Conservation (phyloP, 192 early-diverging fungal species). For the Haplosporangium gracile region DNA sequence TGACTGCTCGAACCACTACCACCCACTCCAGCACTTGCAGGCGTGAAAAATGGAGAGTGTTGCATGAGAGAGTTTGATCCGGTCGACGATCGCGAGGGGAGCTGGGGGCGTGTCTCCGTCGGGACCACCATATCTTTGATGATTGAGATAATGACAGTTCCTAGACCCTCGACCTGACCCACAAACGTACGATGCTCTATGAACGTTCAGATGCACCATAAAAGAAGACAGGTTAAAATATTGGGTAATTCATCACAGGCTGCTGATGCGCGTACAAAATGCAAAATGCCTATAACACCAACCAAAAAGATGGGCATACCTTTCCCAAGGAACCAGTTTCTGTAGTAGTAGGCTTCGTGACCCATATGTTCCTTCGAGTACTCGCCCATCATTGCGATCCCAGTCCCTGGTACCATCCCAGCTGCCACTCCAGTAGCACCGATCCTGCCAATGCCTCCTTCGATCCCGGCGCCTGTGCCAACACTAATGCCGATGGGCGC, state of each 20-base stretch:
- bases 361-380: conserved; percentile 55
- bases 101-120: not conserved
- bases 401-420: not conserved
- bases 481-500: not conserved
- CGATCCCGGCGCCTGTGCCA: not conserved
- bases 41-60: not conserved
- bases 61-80: not conserved
- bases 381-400: conserved; percentile 24
- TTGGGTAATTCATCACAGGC: no score
- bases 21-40: not conserved
- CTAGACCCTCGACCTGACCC: conserved; percentile 63
- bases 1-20: not conserved
- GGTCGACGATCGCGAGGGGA: not conserved
- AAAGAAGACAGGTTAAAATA: no score
- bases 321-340: conserved; percentile 80
- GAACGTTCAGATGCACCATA: not conserved
- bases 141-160: conserved; percentile 63
- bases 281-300: no score
- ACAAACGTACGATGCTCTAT: conserved; percentile 56
- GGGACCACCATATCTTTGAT: conserved; percentile 63
- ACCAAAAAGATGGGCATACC: conserved; percentile 41
- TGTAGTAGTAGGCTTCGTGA: conserved; percentile 65
- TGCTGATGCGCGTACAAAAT: no score
- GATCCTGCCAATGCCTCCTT: not conserved
- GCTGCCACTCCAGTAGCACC: not conserved